A percentile compares a stretch with the other conserved stretches of the same genome.
phyloP scores from a whole-genome alignment of 139 green algal genomes.

The Micractinium sp. region DNA sequence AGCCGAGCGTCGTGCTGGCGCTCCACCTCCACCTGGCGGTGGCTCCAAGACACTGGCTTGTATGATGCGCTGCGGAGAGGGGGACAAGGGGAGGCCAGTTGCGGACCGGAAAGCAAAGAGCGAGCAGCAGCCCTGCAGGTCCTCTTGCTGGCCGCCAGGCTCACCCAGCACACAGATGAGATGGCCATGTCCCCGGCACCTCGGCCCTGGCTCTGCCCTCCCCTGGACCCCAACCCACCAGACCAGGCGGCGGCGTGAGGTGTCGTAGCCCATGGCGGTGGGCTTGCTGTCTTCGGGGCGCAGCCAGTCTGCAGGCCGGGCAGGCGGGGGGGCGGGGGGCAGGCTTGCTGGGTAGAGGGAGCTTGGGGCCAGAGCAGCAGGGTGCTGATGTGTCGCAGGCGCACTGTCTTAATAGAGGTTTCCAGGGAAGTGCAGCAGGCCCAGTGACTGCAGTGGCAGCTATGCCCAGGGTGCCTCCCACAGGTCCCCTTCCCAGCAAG shows the following conservation, averaged over 20 bases:
- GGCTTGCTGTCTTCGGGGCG: constrained; percentile 62
- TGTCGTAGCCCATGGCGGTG: constrained; percentile 72
- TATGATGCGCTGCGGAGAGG: background rate
- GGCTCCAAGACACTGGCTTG: background rate
- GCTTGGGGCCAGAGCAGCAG: background rate
- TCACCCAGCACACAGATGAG: too few species aligned
- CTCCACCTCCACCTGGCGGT: constrained; percentile 13
- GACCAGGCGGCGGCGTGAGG: constrained; percentile 56
- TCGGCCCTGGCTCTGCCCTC: too few species aligned
- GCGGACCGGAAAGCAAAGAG: too few species aligned
- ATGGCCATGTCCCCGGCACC: too few species aligned
- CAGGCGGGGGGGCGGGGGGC: background rate
- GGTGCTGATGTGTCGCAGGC: background rate
- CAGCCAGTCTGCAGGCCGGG: constrained; percentile 68
- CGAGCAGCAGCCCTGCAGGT: background rate
- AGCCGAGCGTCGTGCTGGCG: constrained; percentile 34
- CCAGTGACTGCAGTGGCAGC: too few species aligned
- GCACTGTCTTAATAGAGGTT: too few species aligned
- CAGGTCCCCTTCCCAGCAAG: background rate
- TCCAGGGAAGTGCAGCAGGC: too few species aligned
- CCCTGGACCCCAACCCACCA: constrained; percentile 45
- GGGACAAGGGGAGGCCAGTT: background rate
- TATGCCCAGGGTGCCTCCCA: background rate
- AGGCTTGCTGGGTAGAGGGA: background rate
- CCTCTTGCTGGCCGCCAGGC: background rate